These are phyloP conservation scores for Ehretia macrophylla DNA, from an alignment of 257 asterid genomes.

Conservation along the genomic window DNA sequence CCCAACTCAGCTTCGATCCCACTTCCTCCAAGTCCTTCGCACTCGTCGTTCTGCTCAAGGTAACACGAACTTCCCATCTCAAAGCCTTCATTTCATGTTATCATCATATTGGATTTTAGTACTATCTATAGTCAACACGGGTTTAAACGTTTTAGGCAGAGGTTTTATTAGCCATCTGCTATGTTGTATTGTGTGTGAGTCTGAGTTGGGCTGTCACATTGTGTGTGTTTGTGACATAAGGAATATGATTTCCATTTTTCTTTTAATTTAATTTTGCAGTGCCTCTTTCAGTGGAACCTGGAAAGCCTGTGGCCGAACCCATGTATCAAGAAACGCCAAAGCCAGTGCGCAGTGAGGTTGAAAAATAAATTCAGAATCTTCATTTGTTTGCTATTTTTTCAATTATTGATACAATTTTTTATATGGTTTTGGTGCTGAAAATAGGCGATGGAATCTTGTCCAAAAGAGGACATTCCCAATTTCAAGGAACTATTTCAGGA, in stretches of 20 bases:
- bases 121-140: too few relatives aligned
- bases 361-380: constrained; percentile 7
- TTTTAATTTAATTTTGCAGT: constrained; percentile 30
- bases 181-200: too few relatives aligned
- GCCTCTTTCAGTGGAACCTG: constrained; percentile 59
- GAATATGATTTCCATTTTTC: not conserved
- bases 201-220: too few relatives aligned
- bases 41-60: constrained; percentile 67
- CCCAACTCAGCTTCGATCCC: constrained; percentile 45
- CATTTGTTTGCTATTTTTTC: not conserved
- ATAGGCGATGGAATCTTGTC: constrained; percentile 70
- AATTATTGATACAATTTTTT: constrained; percentile 7
- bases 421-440: constrained; percentile 10
- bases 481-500: constrained; percentile 69
- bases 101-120: not conserved
- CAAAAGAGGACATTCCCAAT: constrained; percentile 63
- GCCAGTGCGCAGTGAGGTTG: constrained; percentile 72
- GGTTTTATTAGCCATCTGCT: too few relatives aligned
- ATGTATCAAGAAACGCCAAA: constrained; percentile 64
- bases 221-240: too few relatives aligned
- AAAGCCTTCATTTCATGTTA: not conserved
- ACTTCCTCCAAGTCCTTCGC: constrained; percentile 58
- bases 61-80: too few relatives aligned
- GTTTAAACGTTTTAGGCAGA: too few relatives aligned
- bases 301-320: constrained; percentile 67